Conservation (phyloP, 2,329 filamentous ascomycete genomes). For the Colletotrichum horii region DNA sequence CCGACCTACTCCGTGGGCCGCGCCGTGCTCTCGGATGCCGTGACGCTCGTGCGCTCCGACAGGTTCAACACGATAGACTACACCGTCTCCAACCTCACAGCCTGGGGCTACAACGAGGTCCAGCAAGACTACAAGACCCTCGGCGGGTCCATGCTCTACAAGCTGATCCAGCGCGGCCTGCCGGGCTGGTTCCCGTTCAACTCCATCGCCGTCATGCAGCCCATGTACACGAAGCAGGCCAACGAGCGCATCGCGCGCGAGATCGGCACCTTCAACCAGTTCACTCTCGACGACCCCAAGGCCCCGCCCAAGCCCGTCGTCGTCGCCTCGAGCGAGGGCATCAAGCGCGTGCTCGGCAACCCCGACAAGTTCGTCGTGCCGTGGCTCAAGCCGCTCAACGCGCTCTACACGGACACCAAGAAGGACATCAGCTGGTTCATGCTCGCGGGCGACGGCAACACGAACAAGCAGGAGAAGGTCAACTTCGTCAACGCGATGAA, state of each 20-base stretch:
- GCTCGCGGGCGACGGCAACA: constrained; percentile 37
- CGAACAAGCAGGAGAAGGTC: constrained; percentile 32
- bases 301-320: constrained; percentile 34
- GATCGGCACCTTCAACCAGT: constrained; percentile 40
- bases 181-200: constrained; percentile 43
- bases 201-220: constrained; percentile 49
- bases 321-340: constrained; percentile 27
- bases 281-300: constrained; percentile 37
- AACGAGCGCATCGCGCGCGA: constrained; percentile 43
- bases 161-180: constrained; percentile 49
- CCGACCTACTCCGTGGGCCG: constrained; percentile 59
- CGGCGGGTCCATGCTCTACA: constrained; percentile 49
- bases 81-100: constrained; percentile 44
- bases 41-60: constrained; percentile 63
- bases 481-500: constrained; percentile 34
- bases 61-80: constrained; percentile 62
- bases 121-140: constrained; percentile 40
- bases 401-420: constrained; percentile 36
- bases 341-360: constrained; percentile 36
- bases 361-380: constrained; percentile 36
- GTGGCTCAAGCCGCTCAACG: constrained; percentile 32
- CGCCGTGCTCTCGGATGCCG: constrained; percentile 64
- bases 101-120: constrained; percentile 49
- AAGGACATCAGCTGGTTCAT: constrained; percentile 44
- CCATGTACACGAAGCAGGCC: constrained; percentile 48